Percentiles rank a stretch among this genome's conserved stretches.
Conservation (phyloP, 169 alveolate genomes). For the Plasmodium berghei region DNA sequence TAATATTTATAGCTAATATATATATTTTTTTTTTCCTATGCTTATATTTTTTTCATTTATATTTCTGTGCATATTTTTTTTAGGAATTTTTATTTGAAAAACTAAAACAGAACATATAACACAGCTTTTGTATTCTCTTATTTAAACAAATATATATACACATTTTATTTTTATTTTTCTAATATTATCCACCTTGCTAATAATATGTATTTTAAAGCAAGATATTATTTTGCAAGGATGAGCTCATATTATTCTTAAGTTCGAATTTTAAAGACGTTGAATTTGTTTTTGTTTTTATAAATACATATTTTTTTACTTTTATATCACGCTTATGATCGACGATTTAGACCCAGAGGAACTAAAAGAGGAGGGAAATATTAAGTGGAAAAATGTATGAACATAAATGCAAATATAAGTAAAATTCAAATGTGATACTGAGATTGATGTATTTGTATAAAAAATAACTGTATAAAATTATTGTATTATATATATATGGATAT, state of each 20-base stretch:
- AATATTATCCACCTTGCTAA: neutral
- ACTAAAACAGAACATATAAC: neutral
- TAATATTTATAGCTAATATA: no score
- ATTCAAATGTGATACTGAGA: neutral
- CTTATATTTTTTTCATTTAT: neutral
- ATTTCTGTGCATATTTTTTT: neutral
- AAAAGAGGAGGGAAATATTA: slow-evolving; percentile 55
- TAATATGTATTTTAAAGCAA: no score
- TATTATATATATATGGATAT: neutral
- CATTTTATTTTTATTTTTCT: neutral
- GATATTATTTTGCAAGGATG: no score
- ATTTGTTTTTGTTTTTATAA: no score
- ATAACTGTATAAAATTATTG: no score
- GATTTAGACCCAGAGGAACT: slow-evolving; percentile 67
- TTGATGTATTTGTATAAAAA: no score
- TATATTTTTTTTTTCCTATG: neutral
- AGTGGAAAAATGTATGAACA: slow-evolving; percentile 34
- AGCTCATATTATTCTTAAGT: no score
- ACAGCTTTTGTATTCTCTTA: neutral
- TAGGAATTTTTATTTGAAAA: slow-evolving; percentile 6
- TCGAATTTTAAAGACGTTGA: no score
- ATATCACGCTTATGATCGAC: slow-evolving; percentile 24
- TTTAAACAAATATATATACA: neutral
- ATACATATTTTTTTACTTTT: neutral
- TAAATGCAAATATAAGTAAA: neutral